Base-by-base conservation (phyloP, 768 basidiomycete genomes). In the Boletus huronensis region DNA sequence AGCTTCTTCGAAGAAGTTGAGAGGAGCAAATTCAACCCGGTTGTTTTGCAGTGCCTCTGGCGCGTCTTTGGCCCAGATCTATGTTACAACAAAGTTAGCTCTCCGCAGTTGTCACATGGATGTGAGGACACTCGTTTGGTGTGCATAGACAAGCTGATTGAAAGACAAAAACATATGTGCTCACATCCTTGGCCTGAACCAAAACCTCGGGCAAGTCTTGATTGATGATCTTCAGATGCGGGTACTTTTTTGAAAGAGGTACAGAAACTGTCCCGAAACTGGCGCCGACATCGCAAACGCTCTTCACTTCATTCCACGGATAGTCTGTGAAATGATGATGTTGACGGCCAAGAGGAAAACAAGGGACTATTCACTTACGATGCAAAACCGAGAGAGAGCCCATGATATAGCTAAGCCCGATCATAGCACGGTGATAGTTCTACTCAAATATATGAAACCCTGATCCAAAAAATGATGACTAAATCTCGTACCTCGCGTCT, bases 121-220 rank as follows among this genome's bases (percentile, higher is more conserved):
- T 3, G 16, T 9, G 26, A n/a, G 45, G 11, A 23, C 19, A 14
- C 11, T 5, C 29, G 13, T 39, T 28, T 10, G 28, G 13, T 13
- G 21, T 17, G 26, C 4, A 19, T 34, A 31, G 44, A 31, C 29
- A 21, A 21, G 44, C 19, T 23, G 25, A 14, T 19, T 19, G 17
- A 35, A 23, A 51, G 26, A 25, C 29, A 40, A 31, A 9, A 23
- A 6, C 8, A 39, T 6, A 46, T 44, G 5, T 35, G 0, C 57
- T 55, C 40, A 67, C 62, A 26, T 62, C 59, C 19, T 61, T 57
- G 29, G 66, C 66, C 14, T 54, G 59, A 8, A 11, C 51, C 16
- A 70, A 40, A 10, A 71, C 63, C 25, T 64, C 60, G 13, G 69
- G 69, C 23, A 72, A 51, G 50, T 71, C 69, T 46, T 72, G 69